A percentile compares a stretch with the other conserved stretches of the same genome.
Conservation (phyloP, 345 rosid species). For the Orychophragmus violaceus region DNA sequence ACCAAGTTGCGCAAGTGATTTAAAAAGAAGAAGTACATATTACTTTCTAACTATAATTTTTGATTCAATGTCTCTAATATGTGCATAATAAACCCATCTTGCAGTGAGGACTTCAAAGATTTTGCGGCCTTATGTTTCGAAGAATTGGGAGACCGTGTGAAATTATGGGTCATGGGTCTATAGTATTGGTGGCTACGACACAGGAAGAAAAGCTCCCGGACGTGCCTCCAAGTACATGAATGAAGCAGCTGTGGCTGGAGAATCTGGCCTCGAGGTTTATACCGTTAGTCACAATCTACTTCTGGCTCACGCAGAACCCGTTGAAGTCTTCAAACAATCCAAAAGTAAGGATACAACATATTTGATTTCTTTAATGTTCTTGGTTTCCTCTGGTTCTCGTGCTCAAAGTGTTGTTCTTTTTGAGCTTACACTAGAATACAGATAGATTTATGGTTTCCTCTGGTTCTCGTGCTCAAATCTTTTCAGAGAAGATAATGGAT, state of each 20-base stretch:
- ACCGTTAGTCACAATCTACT: conserved; percentile 32
- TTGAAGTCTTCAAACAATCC: conserved; percentile 29
- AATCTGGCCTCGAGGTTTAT: conserved; percentile 29
- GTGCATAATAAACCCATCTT: not conserved
- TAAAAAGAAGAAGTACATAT: not conserved
- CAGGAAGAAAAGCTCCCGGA: conserved; percentile 33
- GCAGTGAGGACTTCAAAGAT: conserved; percentile 35
- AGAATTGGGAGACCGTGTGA: conserved; percentile 40
- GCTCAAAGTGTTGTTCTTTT: too few species aligned
- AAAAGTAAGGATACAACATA: conserved; percentile 11
- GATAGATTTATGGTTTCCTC: too few species aligned
- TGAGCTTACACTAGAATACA: too few species aligned
- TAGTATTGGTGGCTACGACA: conserved; percentile 33
- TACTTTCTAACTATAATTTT: not conserved
- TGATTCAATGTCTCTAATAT: not conserved
- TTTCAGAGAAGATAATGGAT: conserved; percentile 32
- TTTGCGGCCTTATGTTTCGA: conserved; percentile 31
- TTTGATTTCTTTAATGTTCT: too few species aligned
- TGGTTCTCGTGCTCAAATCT: too few species aligned
- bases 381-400: too few species aligned
- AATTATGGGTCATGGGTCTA: conserved; percentile 39
- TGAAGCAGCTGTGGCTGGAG: conserved; percentile 24
- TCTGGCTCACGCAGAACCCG: conserved; percentile 33
- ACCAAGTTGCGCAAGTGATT: conserved; percentile 39
- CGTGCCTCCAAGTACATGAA: conserved; percentile 35